phyloP scores from a whole-genome alignment of 148 eudicot species.

The Amaranthus cruentus region DNA sequence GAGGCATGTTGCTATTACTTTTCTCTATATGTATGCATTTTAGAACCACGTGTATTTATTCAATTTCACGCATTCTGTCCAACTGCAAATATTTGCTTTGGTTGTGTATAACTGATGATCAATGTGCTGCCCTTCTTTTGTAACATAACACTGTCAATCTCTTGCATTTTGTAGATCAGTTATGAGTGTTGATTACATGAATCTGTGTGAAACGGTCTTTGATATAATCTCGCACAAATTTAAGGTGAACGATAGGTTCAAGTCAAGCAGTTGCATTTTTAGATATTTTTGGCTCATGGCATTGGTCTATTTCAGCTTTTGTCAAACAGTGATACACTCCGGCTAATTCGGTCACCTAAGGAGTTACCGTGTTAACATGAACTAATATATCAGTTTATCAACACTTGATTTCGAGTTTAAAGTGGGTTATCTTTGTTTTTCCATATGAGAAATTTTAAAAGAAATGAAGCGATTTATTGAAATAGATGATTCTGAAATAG shows the following conservation, averaged over 20 bases:
- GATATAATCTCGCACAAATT: not conserved
- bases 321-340: too few relatives aligned
- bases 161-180: conserved; percentile 7
- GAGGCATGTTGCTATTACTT: conserved; percentile 10
- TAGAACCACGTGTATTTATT: conserved; percentile 14
- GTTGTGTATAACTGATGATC: conserved; percentile 18
- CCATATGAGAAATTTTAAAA: too few relatives aligned
- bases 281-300: not conserved
- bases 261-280: conserved; percentile 1
- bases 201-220: not conserved
- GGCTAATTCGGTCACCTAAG: too few relatives aligned
- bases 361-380: too few relatives aligned
- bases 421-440: too few relatives aligned
- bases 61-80: conserved; percentile 3
- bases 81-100: conserved; percentile 13
- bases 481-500: too few relatives aligned
- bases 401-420: too few relatives aligned
- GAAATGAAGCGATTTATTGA: too few relatives aligned
- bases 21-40: conserved; percentile 5
- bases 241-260: too few relatives aligned
- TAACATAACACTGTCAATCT: conserved; percentile 6
- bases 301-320: too few relatives aligned
- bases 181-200: not conserved
- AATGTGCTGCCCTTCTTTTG: conserved; percentile 3
- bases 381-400: too few relatives aligned